These are phyloP conservation scores for Spinacia oleracea DNA, from an alignment of 179 eudicot species.

Conservation along the genomic window DNA sequence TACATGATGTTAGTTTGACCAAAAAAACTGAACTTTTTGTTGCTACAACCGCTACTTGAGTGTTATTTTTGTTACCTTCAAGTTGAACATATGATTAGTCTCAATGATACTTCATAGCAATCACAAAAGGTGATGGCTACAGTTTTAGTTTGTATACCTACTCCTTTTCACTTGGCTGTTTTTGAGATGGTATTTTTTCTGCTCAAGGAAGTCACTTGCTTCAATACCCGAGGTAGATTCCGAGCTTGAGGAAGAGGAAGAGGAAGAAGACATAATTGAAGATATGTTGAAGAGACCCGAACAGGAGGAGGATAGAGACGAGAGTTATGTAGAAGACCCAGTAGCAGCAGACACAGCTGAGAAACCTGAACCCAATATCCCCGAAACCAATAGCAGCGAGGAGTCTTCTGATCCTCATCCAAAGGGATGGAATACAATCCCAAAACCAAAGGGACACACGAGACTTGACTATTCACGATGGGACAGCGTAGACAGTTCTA, in stretches of 20 bases:
- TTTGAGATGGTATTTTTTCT: slow-evolving; percentile 35
- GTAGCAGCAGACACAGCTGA: slow-evolving; percentile 18
- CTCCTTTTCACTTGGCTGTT: slow-evolving; percentile 12
- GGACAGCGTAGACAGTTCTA: slow-evolving; percentile 72
- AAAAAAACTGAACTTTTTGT: neutral
- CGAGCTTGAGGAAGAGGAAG: slow-evolving; percentile 67
- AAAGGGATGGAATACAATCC: slow-evolving; percentile 64
- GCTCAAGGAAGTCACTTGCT: slow-evolving; percentile 91
- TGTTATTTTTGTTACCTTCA: too few species aligned
- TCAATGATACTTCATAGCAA: neutral
- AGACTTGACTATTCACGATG: slow-evolving; percentile 82
- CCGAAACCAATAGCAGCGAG: slow-evolving; percentile 30
- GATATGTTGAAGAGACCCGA: slow-evolving; percentile 28
- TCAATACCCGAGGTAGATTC: slow-evolving; percentile 86
- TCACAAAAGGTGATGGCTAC: neutral
- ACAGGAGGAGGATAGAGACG: slow-evolving; percentile 10
- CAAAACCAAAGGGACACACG: slow-evolving; percentile 88
- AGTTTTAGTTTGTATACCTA: neutral
- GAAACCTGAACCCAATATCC: slow-evolving; percentile 12
- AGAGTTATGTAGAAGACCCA: slow-evolving; percentile 22
- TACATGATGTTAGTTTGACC: neutral
- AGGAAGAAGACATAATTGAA: slow-evolving; percentile 41
- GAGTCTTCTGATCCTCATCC: slow-evolving; percentile 40
- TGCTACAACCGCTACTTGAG: neutral
- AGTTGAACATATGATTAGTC: neutral